These are phyloP conservation scores for Liquidambar formosana DNA, from an alignment of 164 flowering plant genomes.

Conservation along the genomic window DNA sequence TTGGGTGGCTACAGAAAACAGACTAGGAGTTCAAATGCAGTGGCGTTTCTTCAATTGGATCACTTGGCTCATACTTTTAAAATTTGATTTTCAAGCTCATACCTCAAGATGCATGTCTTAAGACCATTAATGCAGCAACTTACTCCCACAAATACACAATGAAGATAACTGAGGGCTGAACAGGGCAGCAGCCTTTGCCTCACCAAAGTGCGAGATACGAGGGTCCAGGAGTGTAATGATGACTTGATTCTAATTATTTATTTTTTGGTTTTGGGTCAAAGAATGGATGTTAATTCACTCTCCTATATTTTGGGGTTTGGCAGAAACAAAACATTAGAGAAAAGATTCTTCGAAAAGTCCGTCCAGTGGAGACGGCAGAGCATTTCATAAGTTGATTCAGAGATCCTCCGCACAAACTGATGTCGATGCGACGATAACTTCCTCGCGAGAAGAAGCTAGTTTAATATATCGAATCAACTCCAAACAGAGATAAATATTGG, in stretches of 20 bases:
- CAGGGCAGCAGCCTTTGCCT: not conserved
- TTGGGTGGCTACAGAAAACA: constrained; percentile 59
- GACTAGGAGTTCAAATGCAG: constrained; percentile 27
- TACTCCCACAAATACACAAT: not conserved
- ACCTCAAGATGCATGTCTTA: not conserved
- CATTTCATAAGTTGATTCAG: no score
- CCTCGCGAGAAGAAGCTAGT: no score
- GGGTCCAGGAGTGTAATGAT: constrained; percentile 3
- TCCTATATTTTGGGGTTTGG: not conserved
- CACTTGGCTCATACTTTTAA: not conserved
- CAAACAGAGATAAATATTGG: no score
- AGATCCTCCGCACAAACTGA: no score
- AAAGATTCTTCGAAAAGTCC: no score
- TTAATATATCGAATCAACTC: no score
- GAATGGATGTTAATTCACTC: not conserved
- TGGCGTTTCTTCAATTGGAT: not conserved
- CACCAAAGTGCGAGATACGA: not conserved
- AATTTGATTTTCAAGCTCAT: not conserved
- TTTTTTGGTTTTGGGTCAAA: not conserved
- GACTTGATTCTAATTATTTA: no score
- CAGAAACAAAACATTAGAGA: no score
- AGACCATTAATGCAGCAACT: not conserved
- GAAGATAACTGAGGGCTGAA: not conserved
- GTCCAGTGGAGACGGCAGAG: no score
- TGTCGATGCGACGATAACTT: no score